Evolutionary conservation across 192 early-diverging fungal genomes (phyloP).

Genomic region (Radiomyces spectabilis): DNA sequence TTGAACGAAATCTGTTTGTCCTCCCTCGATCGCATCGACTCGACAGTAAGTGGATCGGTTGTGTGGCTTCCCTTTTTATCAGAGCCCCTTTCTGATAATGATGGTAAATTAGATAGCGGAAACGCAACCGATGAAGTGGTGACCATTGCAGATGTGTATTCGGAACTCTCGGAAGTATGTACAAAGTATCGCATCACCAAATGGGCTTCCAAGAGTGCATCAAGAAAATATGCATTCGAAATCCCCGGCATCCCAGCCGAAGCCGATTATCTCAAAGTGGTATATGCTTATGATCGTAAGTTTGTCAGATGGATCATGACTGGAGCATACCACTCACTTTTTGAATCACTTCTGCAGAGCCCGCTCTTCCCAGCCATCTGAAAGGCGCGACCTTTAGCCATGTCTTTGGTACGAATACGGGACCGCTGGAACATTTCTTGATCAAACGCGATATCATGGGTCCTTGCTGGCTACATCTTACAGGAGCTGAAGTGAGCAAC

Average conservation of each 20-base stretch:
- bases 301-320: not conserved
- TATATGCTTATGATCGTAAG: conserved; percentile 10
- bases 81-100: no score
- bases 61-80: no score
- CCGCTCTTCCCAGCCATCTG: conserved; percentile 45
- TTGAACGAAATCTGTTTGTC: conserved; percentile 84
- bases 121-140: conserved; percentile 53
- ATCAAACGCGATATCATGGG: conserved; percentile 94
- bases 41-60: conserved; percentile 31
- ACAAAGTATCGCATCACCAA: conserved; percentile 45
- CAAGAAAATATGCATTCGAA: conserved; percentile 90
- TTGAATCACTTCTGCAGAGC: conserved; percentile 55
- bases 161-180: conserved; percentile 63
- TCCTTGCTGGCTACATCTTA: conserved; percentile 85
- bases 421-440: conserved; percentile 82
- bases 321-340: not conserved
- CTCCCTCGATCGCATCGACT: conserved; percentile 62
- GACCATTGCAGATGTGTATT: conserved; percentile 59
- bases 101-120: conserved; percentile 26
- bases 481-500: conserved; percentile 26
- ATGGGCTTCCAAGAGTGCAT: conserved; percentile 55
- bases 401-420: conserved; percentile 80
- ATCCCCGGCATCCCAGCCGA: conserved; percentile 65
- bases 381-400: conserved; percentile 69
- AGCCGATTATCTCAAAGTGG: conserved; percentile 79